Evolutionary conservation across 768 basidiomycete genomes (phyloP).

Genomic region (Lentinula sp.): DNA sequence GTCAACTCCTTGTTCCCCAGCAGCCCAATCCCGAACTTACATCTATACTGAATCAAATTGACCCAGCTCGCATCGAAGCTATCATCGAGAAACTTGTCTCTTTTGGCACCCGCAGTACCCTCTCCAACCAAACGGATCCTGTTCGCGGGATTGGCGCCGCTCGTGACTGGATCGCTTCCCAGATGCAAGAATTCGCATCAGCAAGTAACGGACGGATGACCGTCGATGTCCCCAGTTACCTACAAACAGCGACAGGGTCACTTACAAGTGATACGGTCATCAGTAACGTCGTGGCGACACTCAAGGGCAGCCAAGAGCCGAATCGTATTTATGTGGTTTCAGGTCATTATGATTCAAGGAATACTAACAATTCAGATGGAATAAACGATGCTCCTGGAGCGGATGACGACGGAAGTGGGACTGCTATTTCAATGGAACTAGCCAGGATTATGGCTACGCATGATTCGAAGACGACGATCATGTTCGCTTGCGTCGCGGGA

Average conservation of each 20-base stretch:
- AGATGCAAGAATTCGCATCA: slow-evolving; percentile 34
- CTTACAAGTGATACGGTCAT: slow-evolving; percentile 40
- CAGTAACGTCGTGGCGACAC: slow-evolving; percentile 46
- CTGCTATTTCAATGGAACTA: slow-evolving; percentile 50
- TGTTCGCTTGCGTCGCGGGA: slow-evolving; percentile 45
- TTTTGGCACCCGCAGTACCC: slow-evolving; percentile 49
- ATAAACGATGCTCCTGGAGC: slow-evolving; percentile 44
- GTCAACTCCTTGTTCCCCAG: slow-evolving; percentile 34
- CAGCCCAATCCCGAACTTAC: slow-evolving; percentile 36
- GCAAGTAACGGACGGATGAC: slow-evolving; percentile 35
- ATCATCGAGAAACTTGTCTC: slow-evolving; percentile 48
- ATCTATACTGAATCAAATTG: slow-evolving; percentile 39
- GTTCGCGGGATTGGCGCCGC: slow-evolving; percentile 49
- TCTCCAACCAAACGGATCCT: slow-evolving; percentile 48
- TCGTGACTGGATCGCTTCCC: slow-evolving; percentile 46
- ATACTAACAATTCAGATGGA: slow-evolving; percentile 21
- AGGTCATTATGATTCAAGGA: slow-evolving; percentile 50
- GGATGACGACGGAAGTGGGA: slow-evolving; percentile 49
- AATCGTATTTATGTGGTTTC: slow-evolving; percentile 48
- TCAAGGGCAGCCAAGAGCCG: slow-evolving; percentile 40
- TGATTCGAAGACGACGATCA: slow-evolving; percentile 41
- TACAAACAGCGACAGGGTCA: slow-evolving; percentile 28
- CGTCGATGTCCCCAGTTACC: slow-evolving; percentile 39
- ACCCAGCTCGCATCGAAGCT: slow-evolving; percentile 35
- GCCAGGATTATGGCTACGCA: slow-evolving; percentile 46